Conservation (phyloP, 2,329 filamentous ascomycete genomes). For the Colletotrichum simmondsii region DNA sequence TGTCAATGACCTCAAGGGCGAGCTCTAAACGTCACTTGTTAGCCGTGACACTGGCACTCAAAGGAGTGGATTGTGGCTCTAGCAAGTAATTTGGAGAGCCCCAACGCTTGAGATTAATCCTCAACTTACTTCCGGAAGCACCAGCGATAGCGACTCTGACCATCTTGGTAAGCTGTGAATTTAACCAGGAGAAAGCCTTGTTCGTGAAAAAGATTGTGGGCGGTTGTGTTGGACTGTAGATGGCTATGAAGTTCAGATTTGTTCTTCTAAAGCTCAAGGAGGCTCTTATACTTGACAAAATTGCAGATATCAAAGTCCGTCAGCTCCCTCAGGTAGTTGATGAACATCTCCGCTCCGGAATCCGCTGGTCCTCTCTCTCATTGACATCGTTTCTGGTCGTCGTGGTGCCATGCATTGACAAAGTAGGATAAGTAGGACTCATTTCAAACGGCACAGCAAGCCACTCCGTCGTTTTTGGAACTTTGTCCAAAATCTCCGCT, state of each 20-base stretch:
- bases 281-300: neutral
- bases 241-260: neutral
- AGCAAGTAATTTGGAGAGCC: neutral
- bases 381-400: neutral
- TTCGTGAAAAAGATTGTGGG: too few species aligned
- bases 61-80: neutral
- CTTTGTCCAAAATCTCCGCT: neutral
- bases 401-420: neutral
- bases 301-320: neutral
- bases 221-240: neutral
- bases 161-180: neutral
- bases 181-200: too few species aligned
- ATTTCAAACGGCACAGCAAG: neutral
- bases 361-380: neutral
- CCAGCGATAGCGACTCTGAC: constrained; percentile 32
- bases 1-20: constrained; percentile 37
- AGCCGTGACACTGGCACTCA: neutral
- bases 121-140: constrained; percentile 23
- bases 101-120: neutral
- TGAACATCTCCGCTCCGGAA: neutral
- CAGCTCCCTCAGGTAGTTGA: neutral
- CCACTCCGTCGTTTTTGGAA: neutral
- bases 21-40: constrained; percentile 25
- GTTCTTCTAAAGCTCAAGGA: neutral
- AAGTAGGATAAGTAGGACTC: neutral